A percentile compares a stretch with the other conserved stretches of the same genome.
phyloP scores from a whole-genome alignment of 2,329 filamentous ascomycete species.

The Aureobasidium zeae region DNA sequence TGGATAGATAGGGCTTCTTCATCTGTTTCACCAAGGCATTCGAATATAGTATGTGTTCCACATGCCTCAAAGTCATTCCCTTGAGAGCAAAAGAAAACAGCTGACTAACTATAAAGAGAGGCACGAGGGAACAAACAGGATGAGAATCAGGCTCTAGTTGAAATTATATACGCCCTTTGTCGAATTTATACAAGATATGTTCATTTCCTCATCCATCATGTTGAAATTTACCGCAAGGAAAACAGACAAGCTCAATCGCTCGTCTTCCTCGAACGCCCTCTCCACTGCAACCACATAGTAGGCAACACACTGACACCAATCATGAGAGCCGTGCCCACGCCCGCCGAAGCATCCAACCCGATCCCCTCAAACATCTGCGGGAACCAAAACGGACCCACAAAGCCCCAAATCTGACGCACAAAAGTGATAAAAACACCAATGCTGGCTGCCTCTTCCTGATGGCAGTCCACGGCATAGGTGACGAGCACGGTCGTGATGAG shows the following conservation, averaged over 20 bases:
- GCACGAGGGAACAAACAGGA: no score
- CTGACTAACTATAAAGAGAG: no score
- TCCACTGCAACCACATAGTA: conserved; percentile 26
- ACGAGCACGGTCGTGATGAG: conserved; percentile 52
- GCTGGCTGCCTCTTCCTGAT: conserved; percentile 43
- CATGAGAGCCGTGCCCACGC: conserved; percentile 31
- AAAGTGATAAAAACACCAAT: conserved; percentile 52
- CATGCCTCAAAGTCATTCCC: no score
- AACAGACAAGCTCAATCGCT: no score
- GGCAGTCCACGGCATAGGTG: conserved; percentile 52
- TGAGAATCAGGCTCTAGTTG: no score
- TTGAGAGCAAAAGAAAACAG: no score
- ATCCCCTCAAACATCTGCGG: conserved; percentile 32
- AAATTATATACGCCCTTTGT: no score
- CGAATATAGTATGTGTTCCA: no score
- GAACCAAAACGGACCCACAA: conserved; percentile 36
- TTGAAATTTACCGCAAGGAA: no score
- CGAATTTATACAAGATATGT: no score
- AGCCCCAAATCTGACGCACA: conserved; percentile 46
- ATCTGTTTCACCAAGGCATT: no score
- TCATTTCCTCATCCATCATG: conserved; percentile 5
- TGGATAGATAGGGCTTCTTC: no score
- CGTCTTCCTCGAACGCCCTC: conserved; percentile 16
- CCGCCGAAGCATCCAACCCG: conserved; percentile 26
- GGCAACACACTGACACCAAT: conserved; percentile 28